Evolutionary conservation across 345 rosid genomes (phyloP).

Genomic region (Carallia pectinifolia): DNA sequence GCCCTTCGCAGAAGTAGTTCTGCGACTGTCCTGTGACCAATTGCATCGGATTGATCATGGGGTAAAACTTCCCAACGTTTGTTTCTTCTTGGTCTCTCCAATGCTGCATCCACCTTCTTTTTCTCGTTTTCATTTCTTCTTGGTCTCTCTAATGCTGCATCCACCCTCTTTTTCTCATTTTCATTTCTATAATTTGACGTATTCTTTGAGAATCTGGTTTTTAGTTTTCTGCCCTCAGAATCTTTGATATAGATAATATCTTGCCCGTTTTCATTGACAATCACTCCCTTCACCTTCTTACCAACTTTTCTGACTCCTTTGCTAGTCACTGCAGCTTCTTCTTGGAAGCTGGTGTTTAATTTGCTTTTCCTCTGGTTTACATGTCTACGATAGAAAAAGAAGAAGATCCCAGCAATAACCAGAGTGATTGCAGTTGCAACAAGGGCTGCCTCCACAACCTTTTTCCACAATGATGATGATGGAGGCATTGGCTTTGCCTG

Average conservation of each 20-base stretch:
- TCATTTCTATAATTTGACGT: conserved; percentile 42
- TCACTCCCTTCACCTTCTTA: conserved; percentile 44
- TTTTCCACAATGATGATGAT: not conserved
- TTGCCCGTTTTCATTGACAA: conserved; percentile 44
- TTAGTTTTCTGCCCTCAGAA: conserved; percentile 29
- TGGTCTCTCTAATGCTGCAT: conserved; percentile 5
- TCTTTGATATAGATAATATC: conserved; percentile 58
- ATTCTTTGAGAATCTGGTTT: conserved; percentile 31
- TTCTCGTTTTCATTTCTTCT: conserved; percentile 11
- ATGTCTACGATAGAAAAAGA: conserved; percentile 30
- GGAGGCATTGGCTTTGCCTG: conserved; percentile 14
- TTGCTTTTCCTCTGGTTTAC: conserved; percentile 6
- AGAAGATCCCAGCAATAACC: conserved; percentile 24
- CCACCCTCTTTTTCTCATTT: conserved; percentile 35
- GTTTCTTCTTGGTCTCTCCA: conserved; percentile 11
- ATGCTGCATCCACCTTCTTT: not conserved
- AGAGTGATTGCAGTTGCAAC: conserved; percentile 32
- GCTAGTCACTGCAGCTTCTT: conserved; percentile 23
- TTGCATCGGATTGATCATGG: conserved; percentile 9
- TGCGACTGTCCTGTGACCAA: not conserved
- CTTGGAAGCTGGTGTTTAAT: conserved; percentile 29
- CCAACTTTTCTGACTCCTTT: conserved; percentile 35
- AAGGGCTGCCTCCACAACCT: conserved; percentile 22
- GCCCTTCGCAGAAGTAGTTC: conserved; percentile 7
- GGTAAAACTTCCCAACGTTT: conserved; percentile 8